Evolutionary conservation across 73 alveolate species (phyloP), one percentile per base, ranked within the genome.

Genomic region (Stentor roeselii): DNA sequence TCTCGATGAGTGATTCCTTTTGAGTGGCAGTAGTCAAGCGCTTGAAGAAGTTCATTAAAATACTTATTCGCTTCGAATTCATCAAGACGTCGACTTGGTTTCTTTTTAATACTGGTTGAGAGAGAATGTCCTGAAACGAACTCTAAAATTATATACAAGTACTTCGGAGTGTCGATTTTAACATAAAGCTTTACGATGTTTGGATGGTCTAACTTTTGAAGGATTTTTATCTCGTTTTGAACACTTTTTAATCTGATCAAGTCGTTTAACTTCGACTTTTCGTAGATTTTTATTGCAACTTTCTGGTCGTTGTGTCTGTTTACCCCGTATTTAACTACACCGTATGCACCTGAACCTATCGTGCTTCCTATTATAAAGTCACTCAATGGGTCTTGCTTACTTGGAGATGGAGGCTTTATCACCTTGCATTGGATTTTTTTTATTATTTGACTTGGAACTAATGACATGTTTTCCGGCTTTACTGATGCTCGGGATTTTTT

Each of bases 1-100:
- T 95, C 99, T 76, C 99, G 84, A 85, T 95, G 99, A 75, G 93
- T 95, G n/a, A 95, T 92, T 75, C 86, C 78, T 86, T 92, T 87
- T 41, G 80, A 78, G 93, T 95, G 99, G 35, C 93, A 91, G 77
- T 94, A 94, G 77, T 85, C 93, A 27, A 95, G 88, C 3, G 98
- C 96, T 82, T 89, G 93, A n/a, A 93, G 82, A 14, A 95, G 85
- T 88, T 95, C 87, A 4, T 82, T 86, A 83, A 95, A 90, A 15
- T 92, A 59, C 30, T 82, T 83, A 50, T 90, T 95, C 2, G 97
- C 92, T 39, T 92, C 94, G 41, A 83, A 90, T 42, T 93, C 95
- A 38, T 93, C 91, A 78, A 95, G 88, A 59, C 88, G 90, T 82
- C 94, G 87, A 14, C 60, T 39, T 36, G 93, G 84, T 59, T 89